phyloP scores from a whole-genome alignment of 73 alveolate species.

The Breviolum minutum region DNA sequence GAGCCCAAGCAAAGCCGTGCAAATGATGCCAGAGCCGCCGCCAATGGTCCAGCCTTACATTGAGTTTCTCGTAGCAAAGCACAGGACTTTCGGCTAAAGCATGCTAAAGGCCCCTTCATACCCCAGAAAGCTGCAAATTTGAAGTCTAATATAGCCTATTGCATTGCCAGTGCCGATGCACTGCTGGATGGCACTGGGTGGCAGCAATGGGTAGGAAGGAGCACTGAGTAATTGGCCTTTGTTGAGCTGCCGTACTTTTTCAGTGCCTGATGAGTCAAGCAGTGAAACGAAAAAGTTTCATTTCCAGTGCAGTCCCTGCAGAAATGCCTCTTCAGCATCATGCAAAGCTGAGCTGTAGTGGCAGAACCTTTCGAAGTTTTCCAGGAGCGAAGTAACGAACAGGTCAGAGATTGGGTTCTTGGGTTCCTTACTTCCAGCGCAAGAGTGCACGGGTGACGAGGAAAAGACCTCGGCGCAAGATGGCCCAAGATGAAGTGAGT shows the following conservation, averaged over 20 bases:
- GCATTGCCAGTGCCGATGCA: no score
- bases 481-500: background rate
- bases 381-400: background rate
- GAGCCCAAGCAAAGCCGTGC: constrained; percentile 89
- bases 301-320: background rate
- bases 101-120: no score
- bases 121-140: no score
- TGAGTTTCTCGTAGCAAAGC: background rate
- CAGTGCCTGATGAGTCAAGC: constrained; percentile 16
- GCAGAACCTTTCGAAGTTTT: constrained; percentile 35
- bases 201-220: background rate
- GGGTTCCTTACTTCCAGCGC: constrained; percentile 65
- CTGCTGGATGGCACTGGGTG: no score
- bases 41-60: constrained; percentile 70
- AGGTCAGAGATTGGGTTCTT: background rate
- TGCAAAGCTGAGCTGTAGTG: constrained; percentile 71
- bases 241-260: constrained; percentile 81
- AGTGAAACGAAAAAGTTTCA: background rate
- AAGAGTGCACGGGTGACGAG: constrained; percentile 78
- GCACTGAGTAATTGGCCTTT: constrained; percentile 9
- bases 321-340: constrained; percentile 72
- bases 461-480: constrained; percentile 5
- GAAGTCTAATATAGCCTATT: no score
- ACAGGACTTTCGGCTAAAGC: no score
- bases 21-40: constrained; percentile 73